These are phyloP conservation scores for Zygoascus ofunaensis DNA, from an alignment of 805 yeast species.

Conservation along the genomic window DNA sequence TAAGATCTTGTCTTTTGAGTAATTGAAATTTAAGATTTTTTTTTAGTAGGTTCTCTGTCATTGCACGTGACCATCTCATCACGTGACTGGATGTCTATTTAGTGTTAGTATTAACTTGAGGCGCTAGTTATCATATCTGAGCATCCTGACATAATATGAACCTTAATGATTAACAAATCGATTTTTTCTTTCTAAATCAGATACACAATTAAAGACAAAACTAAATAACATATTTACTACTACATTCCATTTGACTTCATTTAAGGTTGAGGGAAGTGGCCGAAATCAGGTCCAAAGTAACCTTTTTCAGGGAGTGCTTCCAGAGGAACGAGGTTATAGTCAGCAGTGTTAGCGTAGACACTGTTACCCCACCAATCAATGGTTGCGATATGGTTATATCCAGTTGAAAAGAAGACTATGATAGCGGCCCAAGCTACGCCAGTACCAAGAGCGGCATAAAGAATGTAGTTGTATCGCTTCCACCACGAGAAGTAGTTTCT, in stretches of 20 bases:
- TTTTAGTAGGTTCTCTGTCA: background rate
- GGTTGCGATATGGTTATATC: slow-evolving; percentile 24
- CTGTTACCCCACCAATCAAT: slow-evolving; percentile 44
- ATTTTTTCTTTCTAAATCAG: background rate
- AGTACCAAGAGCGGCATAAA: slow-evolving; percentile 40
- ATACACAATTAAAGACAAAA: background rate
- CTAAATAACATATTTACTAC: background rate
- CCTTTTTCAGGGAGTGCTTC: slow-evolving; percentile 14
- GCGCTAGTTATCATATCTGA: too few relatives aligned
- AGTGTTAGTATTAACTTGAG: too few relatives aligned
- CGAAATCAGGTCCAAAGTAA: slow-evolving; percentile 26
- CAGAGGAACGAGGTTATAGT: slow-evolving; percentile 1
- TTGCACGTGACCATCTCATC: background rate
- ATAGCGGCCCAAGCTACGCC: slow-evolving; percentile 43
- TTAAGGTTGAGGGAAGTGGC: slow-evolving; percentile 13
- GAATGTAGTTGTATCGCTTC: slow-evolving; percentile 43
- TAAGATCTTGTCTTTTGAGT: too few relatives aligned
- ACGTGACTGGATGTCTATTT: too few relatives aligned
- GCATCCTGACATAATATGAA: too few relatives aligned
- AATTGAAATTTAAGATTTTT: too few relatives aligned
- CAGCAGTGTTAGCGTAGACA: slow-evolving; percentile 7
- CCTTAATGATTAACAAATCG: too few relatives aligned
- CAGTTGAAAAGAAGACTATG: slow-evolving; percentile 36
- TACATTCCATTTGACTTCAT: background rate
- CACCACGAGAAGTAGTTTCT: slow-evolving; percentile 40